These are phyloP conservation scores for Tolypocladium cylindrosporum DNA, from an alignment of 2,329 filamentous ascomycete species.

Conservation along the genomic window DNA sequence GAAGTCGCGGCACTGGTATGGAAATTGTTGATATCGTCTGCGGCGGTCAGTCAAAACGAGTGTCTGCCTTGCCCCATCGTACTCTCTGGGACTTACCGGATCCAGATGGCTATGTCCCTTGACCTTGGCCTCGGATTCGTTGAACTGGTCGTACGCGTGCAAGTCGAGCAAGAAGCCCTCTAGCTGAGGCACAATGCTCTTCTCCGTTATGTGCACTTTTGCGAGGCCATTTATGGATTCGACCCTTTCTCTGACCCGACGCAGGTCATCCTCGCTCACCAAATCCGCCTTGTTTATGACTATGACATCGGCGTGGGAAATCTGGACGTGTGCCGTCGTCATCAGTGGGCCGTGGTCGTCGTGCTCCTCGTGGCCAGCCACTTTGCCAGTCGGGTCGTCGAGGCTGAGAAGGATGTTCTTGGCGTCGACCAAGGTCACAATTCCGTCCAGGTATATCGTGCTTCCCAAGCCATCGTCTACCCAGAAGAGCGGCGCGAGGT, in stretches of 20 bases:
- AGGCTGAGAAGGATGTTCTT: conserved; percentile 81
- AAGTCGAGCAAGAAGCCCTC: conserved; percentile 83
- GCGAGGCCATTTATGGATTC: conserved; percentile 83
- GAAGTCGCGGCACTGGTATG: conserved; percentile 54
- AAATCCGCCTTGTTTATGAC: conserved; percentile 91
- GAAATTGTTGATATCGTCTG: conserved; percentile 79
- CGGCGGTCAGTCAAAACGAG: conserved; percentile 6
- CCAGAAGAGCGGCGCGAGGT: conserved; percentile 94
- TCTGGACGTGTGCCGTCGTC: conserved; percentile 90
- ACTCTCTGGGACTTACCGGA: conserved; percentile 44
- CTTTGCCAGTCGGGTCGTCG: conserved; percentile 56
- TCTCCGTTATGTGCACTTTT: conserved; percentile 70
- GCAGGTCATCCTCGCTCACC: conserved; percentile 59
- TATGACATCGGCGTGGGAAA: conserved; percentile 92
- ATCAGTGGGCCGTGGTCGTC: conserved; percentile 56
- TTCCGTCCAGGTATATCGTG: conserved; percentile 92
- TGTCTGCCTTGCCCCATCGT: background rate
- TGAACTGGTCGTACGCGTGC: conserved; percentile 82
- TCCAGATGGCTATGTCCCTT: conserved; percentile 90
- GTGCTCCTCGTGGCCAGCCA: conserved; percentile 40
- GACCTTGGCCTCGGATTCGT: conserved; percentile 56
- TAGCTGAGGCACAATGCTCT: conserved; percentile 69
- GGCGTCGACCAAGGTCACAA: conserved; percentile 90
- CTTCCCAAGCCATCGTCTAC: conserved; percentile 92
- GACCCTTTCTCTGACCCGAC: conserved; percentile 60